Base-by-base conservation (phyloP, 208 protist genomes). In the Leishmania braziliensis region DNA sequence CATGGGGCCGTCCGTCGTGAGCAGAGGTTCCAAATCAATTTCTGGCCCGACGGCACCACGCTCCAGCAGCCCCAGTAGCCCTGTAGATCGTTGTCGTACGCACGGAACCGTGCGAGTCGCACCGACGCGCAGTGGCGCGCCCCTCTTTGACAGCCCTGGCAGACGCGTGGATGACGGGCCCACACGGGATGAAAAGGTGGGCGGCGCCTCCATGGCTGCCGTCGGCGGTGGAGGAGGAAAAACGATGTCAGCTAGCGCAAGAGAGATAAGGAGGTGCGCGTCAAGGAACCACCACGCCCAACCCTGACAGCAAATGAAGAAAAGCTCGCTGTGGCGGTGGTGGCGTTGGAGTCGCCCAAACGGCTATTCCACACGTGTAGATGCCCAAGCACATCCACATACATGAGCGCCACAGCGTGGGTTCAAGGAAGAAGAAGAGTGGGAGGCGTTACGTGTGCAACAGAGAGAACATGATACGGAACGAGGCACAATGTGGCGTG, bases 1-100 rank as follows among this genome's bases (percentile, higher is more conserved):
- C 80, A 97, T 93, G 0, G 91, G 87, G 2, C 88, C 92, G 26
- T 89, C 91, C 10, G 72, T 86, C 16, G 89, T 91, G 26, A 97
- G 88, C 54, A 89, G 70, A 20, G 72, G 82, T 84, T 97, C 92
- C 18, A 96, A 75, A 51, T 97, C 94, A 0, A 77, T 79, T 68
- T 91, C 83, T 5, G 80, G 78, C 26, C 88, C 84, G 5, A 95
- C 60, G 46, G 70, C 65, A 26, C 91, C 87, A 6, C 78, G 77
- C 60, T 96, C 92, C 8, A 93, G 18, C 50, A 95, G 82, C 3
- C 85, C 73, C 2, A 91, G 63, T 29, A 94, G 76, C 18, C 91
- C 86, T 60, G 33, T 63, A 14, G 76, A 68, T 1, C 48, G 69
- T n/a, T 29, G 5, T 12, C 53, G 5, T 16, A 36, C 56, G 53